Percentiles rank a stretch among this genome's conserved stretches.
These are phyloP conservation scores for Novymonas esmeraldas DNA, from an alignment of 208 protist genomes.

Conservation along the genomic window DNA sequence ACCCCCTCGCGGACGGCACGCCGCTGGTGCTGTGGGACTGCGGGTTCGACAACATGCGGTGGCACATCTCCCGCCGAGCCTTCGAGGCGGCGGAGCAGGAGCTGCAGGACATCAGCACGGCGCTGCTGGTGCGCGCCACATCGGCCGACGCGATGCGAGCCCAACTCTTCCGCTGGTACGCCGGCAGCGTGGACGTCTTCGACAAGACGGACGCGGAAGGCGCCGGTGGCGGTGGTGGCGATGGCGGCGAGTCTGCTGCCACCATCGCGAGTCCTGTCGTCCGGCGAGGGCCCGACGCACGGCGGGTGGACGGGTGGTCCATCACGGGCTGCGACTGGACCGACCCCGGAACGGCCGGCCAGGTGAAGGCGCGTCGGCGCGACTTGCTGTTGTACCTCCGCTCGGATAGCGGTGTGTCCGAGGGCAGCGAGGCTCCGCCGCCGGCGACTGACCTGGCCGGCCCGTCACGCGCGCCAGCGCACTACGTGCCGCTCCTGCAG, in stretches of 20 bases:
- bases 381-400: conserved; percentile 44
- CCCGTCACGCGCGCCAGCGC: background rate
- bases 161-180: conserved; percentile 76
- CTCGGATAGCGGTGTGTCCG: conserved; percentile 8
- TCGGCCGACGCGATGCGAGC: conserved; percentile 58
- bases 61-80: conserved; percentile 64
- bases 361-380: conserved; percentile 51
- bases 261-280: conserved; percentile 6
- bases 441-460: too few species aligned
- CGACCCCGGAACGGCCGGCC: conserved; percentile 41
- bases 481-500: conserved; percentile 73
- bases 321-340: conserved; percentile 84
- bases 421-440: background rate
- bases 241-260: too few species aligned
- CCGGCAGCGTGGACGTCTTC: conserved; percentile 30
- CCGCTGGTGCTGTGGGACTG: conserved; percentile 89
- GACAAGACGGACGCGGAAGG: background rate
- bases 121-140: conserved; percentile 64
- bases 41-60: conserved; percentile 57
- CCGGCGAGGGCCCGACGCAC: conserved; percentile 4
- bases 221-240: background rate
- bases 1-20: conserved; percentile 74
- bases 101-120: conserved; percentile 80
- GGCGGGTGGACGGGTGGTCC: conserved; percentile 56
- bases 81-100: conserved; percentile 55